Conservation (phyloP, 305 asterid species). For the Solanum aculeatissimum region DNA sequence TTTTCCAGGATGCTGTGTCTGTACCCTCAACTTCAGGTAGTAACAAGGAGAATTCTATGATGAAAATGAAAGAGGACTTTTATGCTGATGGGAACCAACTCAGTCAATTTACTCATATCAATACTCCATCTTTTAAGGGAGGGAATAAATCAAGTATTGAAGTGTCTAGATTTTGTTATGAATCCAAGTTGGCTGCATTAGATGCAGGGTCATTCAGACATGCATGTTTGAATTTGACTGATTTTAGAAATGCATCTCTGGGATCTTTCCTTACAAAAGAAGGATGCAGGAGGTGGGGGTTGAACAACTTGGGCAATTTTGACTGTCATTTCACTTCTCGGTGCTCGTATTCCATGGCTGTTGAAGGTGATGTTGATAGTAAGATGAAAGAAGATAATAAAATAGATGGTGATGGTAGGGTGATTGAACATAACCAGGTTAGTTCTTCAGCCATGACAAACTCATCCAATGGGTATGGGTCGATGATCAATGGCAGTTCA, state of each 20-base stretch:
- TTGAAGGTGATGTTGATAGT: constrained; percentile 13
- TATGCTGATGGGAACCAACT: neutral
- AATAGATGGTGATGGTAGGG: constrained; percentile 25
- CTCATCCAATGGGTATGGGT: constrained; percentile 20
- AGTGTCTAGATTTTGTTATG: constrained; percentile 1
- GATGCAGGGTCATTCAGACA: constrained; percentile 21
- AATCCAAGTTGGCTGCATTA: constrained; percentile 19
- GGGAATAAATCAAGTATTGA: no score
- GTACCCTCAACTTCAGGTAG: constrained; percentile 17
- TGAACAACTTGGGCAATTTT: constrained; percentile 6
- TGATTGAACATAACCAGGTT: constrained; percentile 26
- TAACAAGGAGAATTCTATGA: constrained; percentile 20
- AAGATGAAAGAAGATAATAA: constrained; percentile 8
- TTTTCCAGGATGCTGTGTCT: constrained; percentile 11
- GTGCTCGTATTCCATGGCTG: constrained; percentile 22
- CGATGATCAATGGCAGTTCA: constrained; percentile 20
- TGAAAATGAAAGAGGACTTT: constrained; percentile 48
- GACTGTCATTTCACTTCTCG: constrained; percentile 18
- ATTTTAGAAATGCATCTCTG: constrained; percentile 15
- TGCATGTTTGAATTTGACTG: constrained; percentile 22
- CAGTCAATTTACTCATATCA: no score
- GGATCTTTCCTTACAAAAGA: constrained; percentile 19
- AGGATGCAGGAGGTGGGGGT: constrained; percentile 9
- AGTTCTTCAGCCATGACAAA: constrained; percentile 12
- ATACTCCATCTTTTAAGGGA: no score